phyloP scores from a whole-genome alignment of 2,329 filamentous ascomycete genomes.

The Alternaria rosae region DNA sequence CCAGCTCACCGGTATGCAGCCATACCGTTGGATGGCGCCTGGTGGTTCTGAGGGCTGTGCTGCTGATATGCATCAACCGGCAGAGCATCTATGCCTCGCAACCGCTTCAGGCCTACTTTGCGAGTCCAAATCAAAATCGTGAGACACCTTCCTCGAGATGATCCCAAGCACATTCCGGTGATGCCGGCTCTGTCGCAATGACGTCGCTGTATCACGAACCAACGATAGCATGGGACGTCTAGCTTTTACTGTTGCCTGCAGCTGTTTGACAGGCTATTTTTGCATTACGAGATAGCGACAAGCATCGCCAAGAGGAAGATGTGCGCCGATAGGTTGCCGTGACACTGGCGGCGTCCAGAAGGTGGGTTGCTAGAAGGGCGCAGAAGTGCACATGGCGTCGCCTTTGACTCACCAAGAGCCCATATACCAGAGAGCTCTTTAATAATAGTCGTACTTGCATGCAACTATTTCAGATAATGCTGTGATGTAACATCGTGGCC shows the following conservation, averaged over 20 bases:
- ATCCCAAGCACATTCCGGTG: background rate
- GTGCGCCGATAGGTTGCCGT: constrained; percentile 20
- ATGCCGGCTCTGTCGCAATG: constrained; percentile 1
- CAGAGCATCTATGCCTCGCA: constrained; percentile 27
- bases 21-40: constrained; percentile 17
- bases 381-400: constrained; percentile 18
- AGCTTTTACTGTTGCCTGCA: constrained; percentile 17
- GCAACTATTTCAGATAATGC: constrained; percentile 5
- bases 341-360: constrained; percentile 19
- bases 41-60: constrained; percentile 33
- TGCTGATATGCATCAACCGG: constrained; percentile 29
- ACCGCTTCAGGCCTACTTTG: constrained; percentile 31
- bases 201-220: constrained; percentile 17
- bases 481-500: constrained; percentile 18
- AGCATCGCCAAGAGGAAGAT: constrained; percentile 36
- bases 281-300: constrained; percentile 30
- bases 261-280: constrained; percentile 38
- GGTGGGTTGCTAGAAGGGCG: constrained; percentile 21
- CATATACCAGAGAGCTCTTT: constrained; percentile 9
- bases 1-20: constrained; percentile 40
- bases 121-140: constrained; percentile 17
- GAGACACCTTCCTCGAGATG: background rate
- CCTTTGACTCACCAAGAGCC: constrained; percentile 17
- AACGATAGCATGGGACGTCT: constrained; percentile 29
- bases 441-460: constrained; percentile 34